A percentile compares a stretch with the other conserved stretches of the same genome.
Conservation (phyloP, 805 yeast species). For the Yamadazyma scolyti region DNA sequence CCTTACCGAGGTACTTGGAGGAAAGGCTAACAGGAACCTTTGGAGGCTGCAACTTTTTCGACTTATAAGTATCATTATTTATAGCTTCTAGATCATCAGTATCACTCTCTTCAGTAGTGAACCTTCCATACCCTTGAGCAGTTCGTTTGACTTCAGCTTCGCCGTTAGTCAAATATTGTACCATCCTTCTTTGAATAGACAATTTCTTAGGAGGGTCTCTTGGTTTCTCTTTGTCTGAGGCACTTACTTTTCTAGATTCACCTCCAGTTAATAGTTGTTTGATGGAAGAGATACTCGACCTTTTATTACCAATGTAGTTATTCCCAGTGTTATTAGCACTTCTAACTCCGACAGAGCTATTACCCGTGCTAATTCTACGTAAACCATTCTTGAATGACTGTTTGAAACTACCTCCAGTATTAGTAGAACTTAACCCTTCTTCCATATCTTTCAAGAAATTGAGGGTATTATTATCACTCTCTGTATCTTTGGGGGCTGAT, state of each 20-base stretch:
- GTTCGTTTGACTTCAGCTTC: constrained; percentile 50
- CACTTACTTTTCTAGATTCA: constrained; percentile 13
- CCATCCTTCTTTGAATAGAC: constrained; percentile 55
- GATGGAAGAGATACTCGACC: constrained; percentile 26
- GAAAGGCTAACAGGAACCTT: constrained; percentile 31
- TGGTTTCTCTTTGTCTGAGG: constrained; percentile 1
- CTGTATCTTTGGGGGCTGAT: constrained; percentile 12
- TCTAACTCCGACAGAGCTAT: constrained; percentile 13
- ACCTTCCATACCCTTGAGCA: constrained; percentile 81
- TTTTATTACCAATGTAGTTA: constrained; percentile 11
- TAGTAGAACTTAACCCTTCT: constrained; percentile 14
- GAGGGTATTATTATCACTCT: constrained; percentile 27
- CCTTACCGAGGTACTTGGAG: too few relatives aligned
- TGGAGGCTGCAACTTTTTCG: constrained; percentile 24
- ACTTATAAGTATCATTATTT: constrained; percentile 14
- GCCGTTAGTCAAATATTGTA: constrained; percentile 39
- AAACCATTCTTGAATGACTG: constrained; percentile 26
- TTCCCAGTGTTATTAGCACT: constrained; percentile 16
- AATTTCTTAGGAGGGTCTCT: constrained; percentile 16
- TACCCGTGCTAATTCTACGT: constrained; percentile 39
- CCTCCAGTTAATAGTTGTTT: constrained; percentile 28
- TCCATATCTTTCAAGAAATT: constrained; percentile 33
- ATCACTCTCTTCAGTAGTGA: constrained; percentile 42
- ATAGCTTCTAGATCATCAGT: constrained; percentile 33
- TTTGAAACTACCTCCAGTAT: constrained; percentile 41